Conservation (phyloP, 192 early-diverging fungal species). For the Lobulomyces angularis region DNA sequence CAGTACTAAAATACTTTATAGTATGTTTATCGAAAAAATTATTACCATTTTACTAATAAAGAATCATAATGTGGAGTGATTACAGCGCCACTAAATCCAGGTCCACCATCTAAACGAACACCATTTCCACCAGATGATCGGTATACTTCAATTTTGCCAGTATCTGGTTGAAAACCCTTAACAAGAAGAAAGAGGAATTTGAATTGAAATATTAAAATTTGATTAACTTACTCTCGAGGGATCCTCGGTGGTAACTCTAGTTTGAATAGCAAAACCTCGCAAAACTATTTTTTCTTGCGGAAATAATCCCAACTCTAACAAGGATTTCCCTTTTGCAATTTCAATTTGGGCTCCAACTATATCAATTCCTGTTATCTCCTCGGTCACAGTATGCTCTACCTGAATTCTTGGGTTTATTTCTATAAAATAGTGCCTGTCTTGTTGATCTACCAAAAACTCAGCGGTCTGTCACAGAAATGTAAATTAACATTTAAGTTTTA, state of each 20-base stretch:
- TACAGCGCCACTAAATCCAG: slow-evolving; percentile 49
- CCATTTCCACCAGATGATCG: slow-evolving; percentile 79
- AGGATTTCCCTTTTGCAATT: slow-evolving; percentile 75
- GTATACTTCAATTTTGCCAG: slow-evolving; percentile 89
- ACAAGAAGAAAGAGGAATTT: background rate
- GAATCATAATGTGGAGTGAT: slow-evolving; percentile 95
- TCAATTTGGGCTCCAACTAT: slow-evolving; percentile 87
- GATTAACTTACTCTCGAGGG: slow-evolving; percentile 57
- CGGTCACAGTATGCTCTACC: slow-evolving; percentile 96
- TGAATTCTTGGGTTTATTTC: slow-evolving; percentile 92
- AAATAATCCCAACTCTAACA: slow-evolving; percentile 66
- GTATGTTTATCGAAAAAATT: too few species aligned
- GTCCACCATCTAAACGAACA: slow-evolving; percentile 65
- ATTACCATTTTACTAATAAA: slow-evolving; percentile 78
- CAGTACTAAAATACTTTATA: too few species aligned
- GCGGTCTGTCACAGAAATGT: too few species aligned
- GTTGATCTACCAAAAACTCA: slow-evolving; percentile 85
- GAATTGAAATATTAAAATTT: background rate
- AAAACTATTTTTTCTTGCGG: slow-evolving; percentile 66
- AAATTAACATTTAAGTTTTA: too few species aligned
- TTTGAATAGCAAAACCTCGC: slow-evolving; percentile 84
- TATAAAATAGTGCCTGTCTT: slow-evolving; percentile 89
- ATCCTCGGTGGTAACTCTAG: slow-evolving; percentile 93
- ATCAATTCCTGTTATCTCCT: slow-evolving; percentile 93
- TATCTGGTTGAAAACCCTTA: slow-evolving; percentile 84